Evolutionary conservation across 2,329 filamentous ascomycete species (phyloP), one percentile per base, ranked within the genome.

Genomic region (Colletotrichum sp.): DNA sequence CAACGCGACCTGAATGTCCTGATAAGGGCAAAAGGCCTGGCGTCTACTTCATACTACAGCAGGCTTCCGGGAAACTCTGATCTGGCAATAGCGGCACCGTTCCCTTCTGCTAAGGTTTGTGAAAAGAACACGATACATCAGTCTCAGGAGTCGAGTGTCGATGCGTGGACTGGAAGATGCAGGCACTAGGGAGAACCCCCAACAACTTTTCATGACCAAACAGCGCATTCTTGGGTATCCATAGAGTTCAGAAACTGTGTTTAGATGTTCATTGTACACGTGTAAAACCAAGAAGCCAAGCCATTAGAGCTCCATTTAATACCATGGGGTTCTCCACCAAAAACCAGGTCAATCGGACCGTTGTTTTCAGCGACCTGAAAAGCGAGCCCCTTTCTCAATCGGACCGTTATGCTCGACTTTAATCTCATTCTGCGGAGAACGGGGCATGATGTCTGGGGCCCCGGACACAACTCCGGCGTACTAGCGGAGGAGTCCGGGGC

Each of bases 261-360:
- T 49, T 24, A 21, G 28, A 21, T 26, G 10, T 3, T 39, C 8
- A 12, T n/a, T 21, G 63, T 66, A 66, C 36, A 30, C 63, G 63
- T 66, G 36, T 28, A 66, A 52, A 30, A 32, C 26, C 64, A 64
- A 52, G 65, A 59, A 69, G 70, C 74, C 74, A 76, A 76, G 74
- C 59, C 74, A 30, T 32, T 39, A 10, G 36, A 65, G 60, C 57
- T 60, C 74, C 74, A 76, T 28, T 55, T 73, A 65, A 65, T 44
- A 59, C 55, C 30, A 52, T 16, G 18, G 15, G 13, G 13, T 36
- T 69, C 70, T n/a, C 74, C 70, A 74, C 67, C 32, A 73, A 52
- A 49, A n/a, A 49, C 52, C 70, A 39, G 60, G 64, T 32, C 44
- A 76, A 34, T 76, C 74, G 74, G 74, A 65, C 74, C 74, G 70